A percentile compares a stretch with the other conserved stretches of the same genome.
These are phyloP conservation scores for Candida ponderosae DNA, from an alignment of 805 yeast genomes.

Conservation along the genomic window DNA sequence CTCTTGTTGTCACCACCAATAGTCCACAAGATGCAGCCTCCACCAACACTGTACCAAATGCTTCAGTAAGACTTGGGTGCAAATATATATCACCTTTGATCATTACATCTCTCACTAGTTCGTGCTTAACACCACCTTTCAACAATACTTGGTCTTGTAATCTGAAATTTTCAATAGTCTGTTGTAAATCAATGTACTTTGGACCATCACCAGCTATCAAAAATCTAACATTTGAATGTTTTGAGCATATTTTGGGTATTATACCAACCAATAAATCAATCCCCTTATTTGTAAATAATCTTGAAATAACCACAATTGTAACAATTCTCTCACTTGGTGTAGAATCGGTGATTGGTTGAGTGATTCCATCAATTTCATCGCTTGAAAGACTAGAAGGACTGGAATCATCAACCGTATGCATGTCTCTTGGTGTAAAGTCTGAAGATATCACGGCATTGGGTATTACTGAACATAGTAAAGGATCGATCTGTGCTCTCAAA, in stretches of 20 bases:
- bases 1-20: slow-evolving; percentile 87
- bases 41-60: slow-evolving; percentile 93
- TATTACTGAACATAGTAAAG: slow-evolving; percentile 73
- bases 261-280: slow-evolving; percentile 80
- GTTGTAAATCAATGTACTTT: slow-evolving; percentile 85
- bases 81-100: slow-evolving; percentile 87
- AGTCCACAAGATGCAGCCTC: slow-evolving; percentile 98
- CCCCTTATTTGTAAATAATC: slow-evolving; percentile 94
- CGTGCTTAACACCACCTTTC: slow-evolving; percentile 85
- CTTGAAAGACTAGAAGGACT: too few species aligned
- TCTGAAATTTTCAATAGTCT: slow-evolving; percentile 82
- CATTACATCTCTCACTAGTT: slow-evolving; percentile 89
- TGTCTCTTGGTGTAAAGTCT: slow-evolving; percentile 54
- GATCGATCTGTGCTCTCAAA: slow-evolving; percentile 75
- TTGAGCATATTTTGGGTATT: slow-evolving; percentile 73
- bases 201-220: slow-evolving; percentile 98
- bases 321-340: slow-evolving; percentile 26
- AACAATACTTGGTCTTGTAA: slow-evolving; percentile 83
- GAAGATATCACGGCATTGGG: slow-evolving; percentile 91
- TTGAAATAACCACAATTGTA: slow-evolving; percentile 83
- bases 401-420: too few species aligned
- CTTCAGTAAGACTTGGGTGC: slow-evolving; percentile 93
- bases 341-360: slow-evolving; percentile 7
- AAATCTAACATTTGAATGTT: slow-evolving; percentile 59
- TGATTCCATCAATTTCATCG: too few species aligned